Base-by-base conservation (phyloP, 306 rosid species). In the Cucurbita argyrosperma region DNA sequence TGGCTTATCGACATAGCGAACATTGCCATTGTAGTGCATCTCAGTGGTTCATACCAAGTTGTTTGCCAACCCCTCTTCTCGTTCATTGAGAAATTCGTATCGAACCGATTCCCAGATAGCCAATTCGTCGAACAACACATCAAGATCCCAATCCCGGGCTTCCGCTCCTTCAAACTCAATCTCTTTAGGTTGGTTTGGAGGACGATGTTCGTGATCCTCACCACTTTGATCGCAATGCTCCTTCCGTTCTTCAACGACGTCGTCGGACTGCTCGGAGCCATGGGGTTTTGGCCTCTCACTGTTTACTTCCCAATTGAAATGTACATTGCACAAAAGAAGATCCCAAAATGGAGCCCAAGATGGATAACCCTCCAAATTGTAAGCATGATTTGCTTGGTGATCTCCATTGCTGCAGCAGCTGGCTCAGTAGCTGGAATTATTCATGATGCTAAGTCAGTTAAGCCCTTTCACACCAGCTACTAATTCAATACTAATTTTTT, bases 1-100 rank as follows among this genome's bases (percentile, higher is more conserved):
- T 92, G 97, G 97, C 86, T 89, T 18, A 45, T 89, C 54, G 94
- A 92, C 82, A 89, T 89, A 35, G 97, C 96, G 3, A 90, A 92
- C 76, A 89, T 77, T 2, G 96, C 97, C n/a, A 87, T 92, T 35
- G 96, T 89, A 18, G 58, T 89, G 75, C 97, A 92, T 64, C 92
- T 92, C 11, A 84, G 89, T 35, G 97, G 96, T 49, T 94, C 96
- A 43, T 92, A 92, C 88, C 97, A 89, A 84, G 96, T 92, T 18
- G 88, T 76, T 57, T 51, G 88, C 19, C 97, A 92, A 64, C 97
- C 97, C 38, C 83, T 92, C 38, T 92, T 81, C 45, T 92, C 92
- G 51, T 89, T 89, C 78, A 50, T 86, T 52, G 97, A 92, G 81
- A 88, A 82, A 82, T 6, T 10, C 10, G 83, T 82, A 2, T 52